Evolutionary conservation across 306 rosid species (phyloP).

Genomic region (Medicago ruthenica): DNA sequence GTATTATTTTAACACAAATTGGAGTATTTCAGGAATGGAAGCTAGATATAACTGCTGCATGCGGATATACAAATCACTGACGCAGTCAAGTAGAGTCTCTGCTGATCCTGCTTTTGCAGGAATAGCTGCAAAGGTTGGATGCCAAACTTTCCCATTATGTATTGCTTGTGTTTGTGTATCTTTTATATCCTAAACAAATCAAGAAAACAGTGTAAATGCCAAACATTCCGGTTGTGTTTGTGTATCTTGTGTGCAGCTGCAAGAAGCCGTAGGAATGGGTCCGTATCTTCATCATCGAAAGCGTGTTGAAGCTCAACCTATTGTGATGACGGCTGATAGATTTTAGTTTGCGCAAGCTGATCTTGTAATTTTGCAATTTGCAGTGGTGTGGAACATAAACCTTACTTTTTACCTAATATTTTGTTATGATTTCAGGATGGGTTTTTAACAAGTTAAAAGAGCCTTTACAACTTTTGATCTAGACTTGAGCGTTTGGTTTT

Average conservation of each 20-base stretch:
- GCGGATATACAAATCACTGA: conserved; percentile 63
- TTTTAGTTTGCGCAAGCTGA: conserved; percentile 50
- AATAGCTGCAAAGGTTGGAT: conserved; percentile 68
- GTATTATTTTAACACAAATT: neutral
- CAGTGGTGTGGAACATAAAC: conserved; percentile 21
- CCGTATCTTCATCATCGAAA: conserved; percentile 65
- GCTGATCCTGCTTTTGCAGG: conserved; percentile 66
- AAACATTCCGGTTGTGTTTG: neutral
- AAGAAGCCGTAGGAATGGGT: conserved; percentile 73
- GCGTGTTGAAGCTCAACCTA: conserved; percentile 74
- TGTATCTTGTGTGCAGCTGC: conserved; percentile 63
- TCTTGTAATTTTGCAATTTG: conserved; percentile 6
- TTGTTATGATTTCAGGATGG: neutral
- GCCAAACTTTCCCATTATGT: conserved; percentile 11
- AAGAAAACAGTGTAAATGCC: conserved; percentile 9
- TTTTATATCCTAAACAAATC: conserved; percentile 11
- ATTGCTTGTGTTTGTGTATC: conserved; percentile 9
- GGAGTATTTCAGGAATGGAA: conserved; percentile 78
- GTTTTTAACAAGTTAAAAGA: neutral
- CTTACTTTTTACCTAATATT: neutral
- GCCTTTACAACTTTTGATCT: neutral
- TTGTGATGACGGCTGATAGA: conserved; percentile 83
- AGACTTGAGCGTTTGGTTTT: too few species aligned
- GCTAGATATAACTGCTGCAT: conserved; percentile 82
- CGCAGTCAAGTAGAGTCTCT: conserved; percentile 56